Evolutionary conservation across 208 protist genomes (phyloP), one percentile per base, ranked within the genome.

Genomic region (Angomonas deanei): DNA sequence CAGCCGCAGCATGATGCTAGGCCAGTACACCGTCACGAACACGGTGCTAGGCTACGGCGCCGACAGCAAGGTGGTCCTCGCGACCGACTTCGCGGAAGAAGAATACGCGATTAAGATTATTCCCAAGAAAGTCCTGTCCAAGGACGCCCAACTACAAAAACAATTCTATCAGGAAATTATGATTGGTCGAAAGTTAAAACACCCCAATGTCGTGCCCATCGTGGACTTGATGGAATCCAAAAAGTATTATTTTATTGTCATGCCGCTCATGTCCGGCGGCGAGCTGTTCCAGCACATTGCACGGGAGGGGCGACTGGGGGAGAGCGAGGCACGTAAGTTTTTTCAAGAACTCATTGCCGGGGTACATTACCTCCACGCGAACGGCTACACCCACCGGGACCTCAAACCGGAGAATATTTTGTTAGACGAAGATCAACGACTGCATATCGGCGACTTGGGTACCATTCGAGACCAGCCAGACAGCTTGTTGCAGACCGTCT

Each of bases 281-380:
- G 94, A 98, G 78, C 70, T 98, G 27, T 98, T 97, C 33, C 87
- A 96, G 26, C 89, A 89, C 48, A 97, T 98, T 58, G 80, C 82
- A 0, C 52, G 60, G 6, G 82, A 78, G 24, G 92, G 91, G 53
- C 76, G 78, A 33, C 95, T 98, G 42, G 64, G 82, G 23, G 96
- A 98, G 66, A 47, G 62, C 8, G 90, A 73, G 1, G 92, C 91
- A 8, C 82, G 94, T 2, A 46, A 72, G 8, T 98, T 97, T 76
- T 98, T 98, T 66, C 93, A 97, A 55, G 93, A 98, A 77, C 78
- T 98, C n/a, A 96, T 98, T 28, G 74, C 82, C 5, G 96, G 93
- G 17, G 78, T 98, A 38, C 80, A 86, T 58, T 98, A 98, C 67
- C 96, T 91, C 66, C 92, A 97, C 71, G 72, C 69, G 27, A 74